These are phyloP conservation scores for Avicennia marina DNA, from an alignment of 257 asterid genomes.

Conservation along the genomic window DNA sequence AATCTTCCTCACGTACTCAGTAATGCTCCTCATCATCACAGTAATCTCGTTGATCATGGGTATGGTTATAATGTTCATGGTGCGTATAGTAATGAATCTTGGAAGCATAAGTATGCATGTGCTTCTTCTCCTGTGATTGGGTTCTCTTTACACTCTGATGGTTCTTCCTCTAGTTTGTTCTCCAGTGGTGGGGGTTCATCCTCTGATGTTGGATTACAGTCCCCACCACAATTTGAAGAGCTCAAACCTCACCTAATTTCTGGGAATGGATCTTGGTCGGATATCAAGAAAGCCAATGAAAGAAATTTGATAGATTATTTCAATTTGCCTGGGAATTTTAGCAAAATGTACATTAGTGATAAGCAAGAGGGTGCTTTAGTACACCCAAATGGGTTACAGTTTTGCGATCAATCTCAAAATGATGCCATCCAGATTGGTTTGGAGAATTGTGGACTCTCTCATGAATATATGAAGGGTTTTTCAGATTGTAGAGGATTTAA, in stretches of 20 bases:
- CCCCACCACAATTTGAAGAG: slow-evolving; percentile 44
- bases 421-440: slow-evolving; percentile 20
- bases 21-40: slow-evolving; percentile 22
- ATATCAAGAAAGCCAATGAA: slow-evolving; percentile 19
- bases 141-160: slow-evolving; percentile 47
- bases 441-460: slow-evolving; percentile 24
- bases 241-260: slow-evolving; percentile 25
- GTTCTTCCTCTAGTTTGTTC: slow-evolving; percentile 62
- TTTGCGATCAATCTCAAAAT: slow-evolving; percentile 19
- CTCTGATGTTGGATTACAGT: slow-evolving; percentile 47
- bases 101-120: slow-evolving; percentile 36
- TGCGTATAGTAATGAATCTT: slow-evolving; percentile 33
- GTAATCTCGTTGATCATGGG: slow-evolving; percentile 1
- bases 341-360: slow-evolving; percentile 44
- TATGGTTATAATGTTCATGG: slow-evolving; percentile 25
- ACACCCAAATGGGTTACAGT: slow-evolving; percentile 4
- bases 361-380: slow-evolving; percentile 31
- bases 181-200: slow-evolving; percentile 40
- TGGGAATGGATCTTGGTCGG: slow-evolving; percentile 32
- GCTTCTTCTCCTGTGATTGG: slow-evolving; percentile 59
- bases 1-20: slow-evolving; percentile 27
- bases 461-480: slow-evolving; percentile 22
- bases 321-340: slow-evolving; percentile 37
- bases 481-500: slow-evolving; percentile 25
- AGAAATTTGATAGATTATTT: slow-evolving; percentile 30